These are phyloP conservation scores for Starmera stellimalicola DNA, from an alignment of 1,139 yeast genomes.

Conservation along the genomic window DNA sequence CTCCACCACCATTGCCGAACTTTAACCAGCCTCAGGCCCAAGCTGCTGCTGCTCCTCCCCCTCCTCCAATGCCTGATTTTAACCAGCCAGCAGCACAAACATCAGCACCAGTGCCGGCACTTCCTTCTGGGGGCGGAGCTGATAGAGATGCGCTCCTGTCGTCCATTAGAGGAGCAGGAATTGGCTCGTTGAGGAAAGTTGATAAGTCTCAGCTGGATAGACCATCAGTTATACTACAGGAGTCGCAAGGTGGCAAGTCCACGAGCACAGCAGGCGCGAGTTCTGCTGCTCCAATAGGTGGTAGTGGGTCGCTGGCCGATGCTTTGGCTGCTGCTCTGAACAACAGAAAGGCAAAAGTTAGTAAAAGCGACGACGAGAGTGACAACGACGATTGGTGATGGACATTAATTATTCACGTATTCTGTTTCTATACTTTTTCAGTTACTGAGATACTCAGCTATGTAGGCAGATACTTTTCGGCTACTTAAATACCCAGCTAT, in stretches of 20 bases:
- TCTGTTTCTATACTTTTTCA: too few relatives aligned
- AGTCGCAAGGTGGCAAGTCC: conserved; percentile 50
- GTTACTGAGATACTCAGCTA: too few relatives aligned
- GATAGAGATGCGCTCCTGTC: conserved; percentile 80
- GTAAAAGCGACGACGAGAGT: conserved; percentile 81
- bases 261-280: conserved; percentile 22
- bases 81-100: conserved; percentile 7
- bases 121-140: conserved; percentile 34
- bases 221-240: conserved; percentile 65
- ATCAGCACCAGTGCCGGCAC: conserved; percentile 21
- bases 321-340: conserved; percentile 83
- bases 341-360: conserved; percentile 73
- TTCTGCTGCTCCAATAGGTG: conserved; percentile 29
- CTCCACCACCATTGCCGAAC: conserved; percentile 25
- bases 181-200: conserved; percentile 59
- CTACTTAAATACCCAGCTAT: too few relatives aligned
- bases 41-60: conserved; percentile 27
- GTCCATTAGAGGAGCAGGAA: conserved; percentile 73
- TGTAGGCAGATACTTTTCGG: too few relatives aligned
- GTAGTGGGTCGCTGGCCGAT: conserved; percentile 56
- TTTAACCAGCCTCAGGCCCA: conserved; percentile 23
- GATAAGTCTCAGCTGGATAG: conserved; percentile 78
- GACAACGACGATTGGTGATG: conserved; percentile 57
- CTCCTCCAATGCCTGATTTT: conserved; percentile 22
- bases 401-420: too few relatives aligned